A percentile compares a stretch with the other conserved stretches of the same genome.
Evolutionary conservation across 208 protist species (phyloP).

Genomic region (Crithidia bombi): DNA sequence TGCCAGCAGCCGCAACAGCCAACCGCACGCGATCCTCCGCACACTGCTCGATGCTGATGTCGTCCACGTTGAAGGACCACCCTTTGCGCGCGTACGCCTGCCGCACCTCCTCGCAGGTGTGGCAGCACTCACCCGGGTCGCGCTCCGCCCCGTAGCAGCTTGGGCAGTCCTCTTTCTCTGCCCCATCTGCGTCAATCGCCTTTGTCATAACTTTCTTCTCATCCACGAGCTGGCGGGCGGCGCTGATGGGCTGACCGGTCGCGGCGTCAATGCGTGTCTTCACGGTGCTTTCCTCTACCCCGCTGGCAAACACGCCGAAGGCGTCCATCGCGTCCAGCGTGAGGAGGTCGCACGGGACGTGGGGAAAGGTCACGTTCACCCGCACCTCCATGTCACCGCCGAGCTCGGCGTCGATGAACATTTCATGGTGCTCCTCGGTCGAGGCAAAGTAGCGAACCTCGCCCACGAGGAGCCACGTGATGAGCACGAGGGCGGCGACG

Average conservation of each 20-base stretch:
- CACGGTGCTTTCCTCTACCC: conserved; percentile 38
- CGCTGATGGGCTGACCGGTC: conserved; percentile 41
- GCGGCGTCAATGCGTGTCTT: conserved; percentile 63
- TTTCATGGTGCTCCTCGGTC: conserved; percentile 62
- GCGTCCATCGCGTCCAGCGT: conserved; percentile 75
- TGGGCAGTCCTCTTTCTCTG: conserved; percentile 70
- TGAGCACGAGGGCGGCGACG: conserved; percentile 48
- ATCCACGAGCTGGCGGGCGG: conserved; percentile 43
- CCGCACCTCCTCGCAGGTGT: conserved; percentile 84
- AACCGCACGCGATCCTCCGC: conserved; percentile 57
- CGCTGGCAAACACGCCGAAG: conserved; percentile 56
- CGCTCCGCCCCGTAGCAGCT: conserved; percentile 83
- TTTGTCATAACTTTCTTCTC: conserved; percentile 48
- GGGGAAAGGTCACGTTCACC: conserved; percentile 80
- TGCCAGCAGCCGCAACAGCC: conserved; percentile 25
- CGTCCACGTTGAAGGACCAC: conserved; percentile 71
- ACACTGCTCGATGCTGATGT: conserved; percentile 74
- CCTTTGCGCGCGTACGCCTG: conserved; percentile 55
- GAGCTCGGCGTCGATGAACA: conserved; percentile 75
- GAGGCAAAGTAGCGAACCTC: conserved; percentile 76
- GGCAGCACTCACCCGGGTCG: conserved; percentile 69
- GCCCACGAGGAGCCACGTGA: conserved; percentile 60
- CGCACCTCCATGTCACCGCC: conserved; percentile 65
- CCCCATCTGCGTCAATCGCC: conserved; percentile 48
- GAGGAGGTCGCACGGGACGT: conserved; percentile 80